phyloP scores from a whole-genome alignment of 164 flowering plant species.

The Dillenia suffruticosa region DNA sequence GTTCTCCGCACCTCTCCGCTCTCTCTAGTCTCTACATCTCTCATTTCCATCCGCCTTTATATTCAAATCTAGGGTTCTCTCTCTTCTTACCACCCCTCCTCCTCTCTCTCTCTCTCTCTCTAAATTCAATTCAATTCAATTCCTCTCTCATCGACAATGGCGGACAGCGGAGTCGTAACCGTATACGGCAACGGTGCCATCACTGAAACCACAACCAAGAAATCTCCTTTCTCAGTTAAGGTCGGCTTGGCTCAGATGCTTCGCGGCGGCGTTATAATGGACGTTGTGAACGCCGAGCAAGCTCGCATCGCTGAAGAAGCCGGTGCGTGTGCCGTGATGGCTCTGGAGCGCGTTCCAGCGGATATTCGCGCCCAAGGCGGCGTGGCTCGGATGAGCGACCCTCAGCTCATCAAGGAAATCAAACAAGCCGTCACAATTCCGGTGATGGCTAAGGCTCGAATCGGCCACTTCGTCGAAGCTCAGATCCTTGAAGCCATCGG shows the following conservation, averaged over 20 bases:
- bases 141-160: slow-evolving; percentile 7
- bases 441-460: slow-evolving; percentile 9
- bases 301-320: slow-evolving; percentile 77
- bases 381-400: slow-evolving; percentile 7
- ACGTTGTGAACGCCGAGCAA: slow-evolving; percentile 66
- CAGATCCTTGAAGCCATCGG: slow-evolving; percentile 6
- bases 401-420: slow-evolving; percentile 4
- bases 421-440: slow-evolving; percentile 7
- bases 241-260: slow-evolving; percentile 80
- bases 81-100: neutral
- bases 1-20: no score
- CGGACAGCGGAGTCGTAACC: slow-evolving; percentile 36
- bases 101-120: slow-evolving; percentile 7
- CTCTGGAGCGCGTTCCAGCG: slow-evolving; percentile 2
- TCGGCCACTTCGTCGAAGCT: slow-evolving; percentile 12
- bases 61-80: neutral
- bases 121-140: neutral
- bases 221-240: slow-evolving; percentile 69
- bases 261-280: slow-evolving; percentile 77
- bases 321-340: slow-evolving; percentile 32
- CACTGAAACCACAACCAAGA: slow-evolving; percentile 22
- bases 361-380: slow-evolving; percentile 8
- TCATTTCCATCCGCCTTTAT: no score
- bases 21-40: no score
- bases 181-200: slow-evolving; percentile 20